phyloP scores from a whole-genome alignment of 306 rosid species.

The Castanea sativa region DNA sequence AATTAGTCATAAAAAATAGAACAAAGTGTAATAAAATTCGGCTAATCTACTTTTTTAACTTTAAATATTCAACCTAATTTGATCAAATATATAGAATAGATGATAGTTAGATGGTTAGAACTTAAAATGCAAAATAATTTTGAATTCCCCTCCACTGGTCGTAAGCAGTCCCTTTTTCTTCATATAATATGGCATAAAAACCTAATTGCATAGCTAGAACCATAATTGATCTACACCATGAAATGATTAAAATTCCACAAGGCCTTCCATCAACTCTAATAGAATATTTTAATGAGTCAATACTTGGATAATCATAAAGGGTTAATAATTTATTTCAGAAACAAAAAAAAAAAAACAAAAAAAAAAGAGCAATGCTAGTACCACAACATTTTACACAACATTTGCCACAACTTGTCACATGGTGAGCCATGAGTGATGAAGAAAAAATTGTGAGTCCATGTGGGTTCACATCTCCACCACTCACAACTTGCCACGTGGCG shows the following conservation, averaged over 20 bases:
- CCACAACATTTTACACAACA: no score
- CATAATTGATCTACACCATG: background rate
- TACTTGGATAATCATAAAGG: background rate
- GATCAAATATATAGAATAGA: background rate
- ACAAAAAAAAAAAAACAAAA: background rate
- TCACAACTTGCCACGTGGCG: no score
- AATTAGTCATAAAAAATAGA: no score
- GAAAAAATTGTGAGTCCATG: no score
- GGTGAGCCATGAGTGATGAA: no score
- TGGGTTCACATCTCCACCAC: no score
- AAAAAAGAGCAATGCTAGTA: no score
- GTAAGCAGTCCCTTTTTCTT: background rate
- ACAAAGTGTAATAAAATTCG: background rate
- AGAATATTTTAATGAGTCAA: background rate
- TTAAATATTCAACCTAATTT: background rate
- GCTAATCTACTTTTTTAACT: background rate
- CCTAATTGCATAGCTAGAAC: background rate
- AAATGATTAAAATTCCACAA: background rate
- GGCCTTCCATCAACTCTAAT: background rate
- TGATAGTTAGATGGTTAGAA: background rate
- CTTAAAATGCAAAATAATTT: background rate
- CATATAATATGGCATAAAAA: background rate
- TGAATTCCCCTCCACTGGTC: background rate
- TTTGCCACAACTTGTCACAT: no score
- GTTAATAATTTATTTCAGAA: background rate